phyloP scores from a whole-genome alignment of 441 rosid genomes.

The Eutrema salsugineum region DNA sequence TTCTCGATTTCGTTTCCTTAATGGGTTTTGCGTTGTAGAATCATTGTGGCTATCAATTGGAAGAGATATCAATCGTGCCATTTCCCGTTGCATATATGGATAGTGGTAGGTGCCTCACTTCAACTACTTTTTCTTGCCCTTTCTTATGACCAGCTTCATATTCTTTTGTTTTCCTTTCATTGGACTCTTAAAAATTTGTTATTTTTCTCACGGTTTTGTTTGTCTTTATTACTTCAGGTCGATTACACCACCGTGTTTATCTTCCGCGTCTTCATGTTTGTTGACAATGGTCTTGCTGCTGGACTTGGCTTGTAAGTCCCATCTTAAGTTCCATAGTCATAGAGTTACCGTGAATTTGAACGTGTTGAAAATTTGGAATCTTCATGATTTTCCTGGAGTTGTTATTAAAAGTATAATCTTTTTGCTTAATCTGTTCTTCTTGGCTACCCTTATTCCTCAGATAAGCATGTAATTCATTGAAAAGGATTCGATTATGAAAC shows the following conservation, averaged over 20 bases:
- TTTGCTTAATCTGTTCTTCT: background rate
- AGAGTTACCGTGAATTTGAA: background rate
- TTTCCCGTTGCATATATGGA: conserved; percentile 97
- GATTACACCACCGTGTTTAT: conserved; percentile 88
- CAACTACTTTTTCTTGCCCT: background rate
- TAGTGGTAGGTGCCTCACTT: conserved; percentile 59
- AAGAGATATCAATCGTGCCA: conserved; percentile 66
- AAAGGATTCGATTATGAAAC: background rate
- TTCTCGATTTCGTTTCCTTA: conserved; percentile 19
- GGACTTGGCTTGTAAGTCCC: conserved; percentile 97
- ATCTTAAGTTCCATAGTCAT: background rate
- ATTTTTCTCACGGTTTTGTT: background rate
- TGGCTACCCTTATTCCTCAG: background rate
- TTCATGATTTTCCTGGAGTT: background rate
- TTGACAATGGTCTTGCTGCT: conserved; percentile 93
- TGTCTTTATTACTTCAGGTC: conserved; percentile 50
- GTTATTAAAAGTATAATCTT: background rate
- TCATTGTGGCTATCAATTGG: conserved; percentile 91
- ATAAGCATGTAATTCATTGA: background rate
- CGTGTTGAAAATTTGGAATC: background rate
- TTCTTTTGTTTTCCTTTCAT: background rate
- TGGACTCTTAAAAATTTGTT: background rate
- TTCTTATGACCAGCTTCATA: background rate
- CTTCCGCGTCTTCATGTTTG: conserved; percentile 92
- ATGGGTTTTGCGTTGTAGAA: conserved; percentile 35